These are phyloP conservation scores for Wolfiporia cocos DNA, from an alignment of 1,284 basidiomycete species.

Conservation along the genomic window DNA sequence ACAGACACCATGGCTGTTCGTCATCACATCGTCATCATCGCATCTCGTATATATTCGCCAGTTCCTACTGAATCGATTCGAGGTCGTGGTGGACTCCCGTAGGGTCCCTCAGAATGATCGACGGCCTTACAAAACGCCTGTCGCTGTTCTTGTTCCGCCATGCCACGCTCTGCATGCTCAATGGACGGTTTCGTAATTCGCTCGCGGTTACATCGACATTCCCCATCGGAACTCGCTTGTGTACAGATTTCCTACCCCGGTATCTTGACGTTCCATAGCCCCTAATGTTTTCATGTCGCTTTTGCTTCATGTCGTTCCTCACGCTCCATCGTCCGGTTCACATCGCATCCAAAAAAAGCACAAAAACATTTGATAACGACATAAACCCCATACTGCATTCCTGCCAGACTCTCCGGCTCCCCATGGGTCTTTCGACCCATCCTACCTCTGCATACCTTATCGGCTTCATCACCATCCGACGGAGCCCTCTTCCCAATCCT, in stretches of 20 bases:
- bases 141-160: constrained; percentile 13
- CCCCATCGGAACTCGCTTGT: constrained; percentile 18
- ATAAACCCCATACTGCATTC: constrained; percentile 19
- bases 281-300: constrained; percentile 26
- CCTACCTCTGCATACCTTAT: constrained; percentile 15
- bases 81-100: constrained; percentile 12
- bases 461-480: constrained; percentile 6
- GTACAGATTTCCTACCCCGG: constrained; percentile 22
- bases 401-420: constrained; percentile 17
- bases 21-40: constrained; percentile 22
- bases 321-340: constrained; percentile 13
- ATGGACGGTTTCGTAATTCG: constrained; percentile 15
- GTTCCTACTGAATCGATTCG: constrained; percentile 15
- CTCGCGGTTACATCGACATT: constrained; percentile 18
- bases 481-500: constrained; percentile 13
- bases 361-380: constrained; percentile 40
- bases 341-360: constrained; percentile 22
- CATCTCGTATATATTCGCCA: constrained; percentile 28
- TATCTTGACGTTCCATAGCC: constrained; percentile 24
- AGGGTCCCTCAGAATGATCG: no score
- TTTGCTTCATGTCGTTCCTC: constrained; percentile 19
- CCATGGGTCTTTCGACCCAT: constrained; percentile 14
- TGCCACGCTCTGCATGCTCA: constrained; percentile 17
- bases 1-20: constrained; percentile 9
- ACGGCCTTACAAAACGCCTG: constrained; percentile 14